Evolutionary conservation across 345 rosid species (phyloP).

Genomic region (Cardamine chenopodiifolia): DNA sequence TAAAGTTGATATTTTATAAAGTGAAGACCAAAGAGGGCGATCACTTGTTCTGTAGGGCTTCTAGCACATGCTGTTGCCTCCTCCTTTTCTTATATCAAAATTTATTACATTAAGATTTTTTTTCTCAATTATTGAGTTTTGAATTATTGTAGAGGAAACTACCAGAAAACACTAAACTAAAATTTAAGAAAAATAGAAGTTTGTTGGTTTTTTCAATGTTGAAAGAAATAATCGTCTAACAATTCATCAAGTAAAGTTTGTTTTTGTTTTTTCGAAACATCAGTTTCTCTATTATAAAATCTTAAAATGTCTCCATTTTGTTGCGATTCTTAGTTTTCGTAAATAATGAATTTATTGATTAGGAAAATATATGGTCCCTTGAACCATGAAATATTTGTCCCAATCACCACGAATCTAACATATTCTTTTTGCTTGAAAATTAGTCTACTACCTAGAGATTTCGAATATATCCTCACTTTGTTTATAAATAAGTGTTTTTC

Average conservation of each 20-base stretch:
- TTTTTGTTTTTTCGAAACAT: background rate
- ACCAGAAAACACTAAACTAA: background rate
- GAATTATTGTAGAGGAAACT: background rate
- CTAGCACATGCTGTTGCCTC: constrained; percentile 40
- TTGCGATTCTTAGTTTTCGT: background rate
- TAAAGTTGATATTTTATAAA: constrained; percentile 20
- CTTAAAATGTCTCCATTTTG: background rate
- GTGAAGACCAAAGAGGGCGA: constrained; percentile 21
- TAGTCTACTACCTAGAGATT: background rate
- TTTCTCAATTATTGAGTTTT: background rate
- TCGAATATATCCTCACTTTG: too few relatives aligned
- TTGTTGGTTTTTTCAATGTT: background rate
- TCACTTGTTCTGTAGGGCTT: constrained; percentile 41
- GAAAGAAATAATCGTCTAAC: background rate
- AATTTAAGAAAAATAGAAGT: background rate
- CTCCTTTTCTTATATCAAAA: background rate
- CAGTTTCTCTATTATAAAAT: background rate
- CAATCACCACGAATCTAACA: constrained; percentile 25
- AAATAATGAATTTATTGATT: background rate
- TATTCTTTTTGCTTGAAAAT: constrained; percentile 30
- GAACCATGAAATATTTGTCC: constrained; percentile 25
- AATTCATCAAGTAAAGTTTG: background rate
- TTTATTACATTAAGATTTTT: background rate
- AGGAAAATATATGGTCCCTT: constrained; percentile 20
- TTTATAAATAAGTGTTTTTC: too few relatives aligned